A percentile compares a stretch with the other conserved stretches of the same genome.
These are phyloP conservation scores for Candida qinlingensis DNA, from an alignment of 805 yeast species.

Conservation along the genomic window DNA sequence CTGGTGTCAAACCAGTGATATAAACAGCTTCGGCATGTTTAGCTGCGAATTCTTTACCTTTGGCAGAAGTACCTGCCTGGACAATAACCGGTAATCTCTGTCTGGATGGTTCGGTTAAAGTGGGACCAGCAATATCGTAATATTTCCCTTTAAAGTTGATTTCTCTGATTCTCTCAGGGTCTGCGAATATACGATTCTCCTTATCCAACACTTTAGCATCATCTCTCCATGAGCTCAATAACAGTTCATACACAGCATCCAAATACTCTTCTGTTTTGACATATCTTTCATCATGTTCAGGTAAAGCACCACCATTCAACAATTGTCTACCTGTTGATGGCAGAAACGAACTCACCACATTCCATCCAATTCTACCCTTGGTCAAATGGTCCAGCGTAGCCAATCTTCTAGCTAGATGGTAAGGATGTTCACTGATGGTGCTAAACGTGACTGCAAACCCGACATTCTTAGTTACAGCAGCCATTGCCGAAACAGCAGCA, in stretches of 20 bases:
- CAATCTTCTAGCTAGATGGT: slow-evolving; percentile 33
- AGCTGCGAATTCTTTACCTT: slow-evolving; percentile 38
- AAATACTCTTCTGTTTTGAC: slow-evolving; percentile 34
- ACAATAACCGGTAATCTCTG: slow-evolving; percentile 39
- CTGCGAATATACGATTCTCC: slow-evolving; percentile 24
- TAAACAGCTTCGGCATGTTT: slow-evolving; percentile 38
- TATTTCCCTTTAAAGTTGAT: slow-evolving; percentile 35
- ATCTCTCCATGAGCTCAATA: slow-evolving; percentile 34
- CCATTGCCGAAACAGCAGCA: slow-evolving; percentile 35
- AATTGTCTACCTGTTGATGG: slow-evolving; percentile 33
- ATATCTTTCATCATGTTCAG: slow-evolving; percentile 35
- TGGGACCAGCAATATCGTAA: slow-evolving; percentile 37
- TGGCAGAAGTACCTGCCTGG: slow-evolving; percentile 39
- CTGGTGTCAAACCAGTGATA: slow-evolving; percentile 24
- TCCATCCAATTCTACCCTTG: slow-evolving; percentile 40
- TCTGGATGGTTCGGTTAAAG: slow-evolving; percentile 35
- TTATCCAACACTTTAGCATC: slow-evolving; percentile 24
- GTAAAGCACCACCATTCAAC: slow-evolving; percentile 27
- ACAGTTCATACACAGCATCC: slow-evolving; percentile 30
- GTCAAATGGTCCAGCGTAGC: slow-evolving; percentile 38
- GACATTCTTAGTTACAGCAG: slow-evolving; percentile 33
- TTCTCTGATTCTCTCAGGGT: slow-evolving; percentile 31
- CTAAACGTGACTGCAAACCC: slow-evolving; percentile 37
- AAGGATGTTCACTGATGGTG: slow-evolving; percentile 37
- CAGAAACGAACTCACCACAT: slow-evolving; percentile 35